A percentile compares a stretch with the other conserved stretches of the same genome.
phyloP scores from a whole-genome alignment of 1,284 basidiomycete species.

The Anthracocystis walkeri region DNA sequence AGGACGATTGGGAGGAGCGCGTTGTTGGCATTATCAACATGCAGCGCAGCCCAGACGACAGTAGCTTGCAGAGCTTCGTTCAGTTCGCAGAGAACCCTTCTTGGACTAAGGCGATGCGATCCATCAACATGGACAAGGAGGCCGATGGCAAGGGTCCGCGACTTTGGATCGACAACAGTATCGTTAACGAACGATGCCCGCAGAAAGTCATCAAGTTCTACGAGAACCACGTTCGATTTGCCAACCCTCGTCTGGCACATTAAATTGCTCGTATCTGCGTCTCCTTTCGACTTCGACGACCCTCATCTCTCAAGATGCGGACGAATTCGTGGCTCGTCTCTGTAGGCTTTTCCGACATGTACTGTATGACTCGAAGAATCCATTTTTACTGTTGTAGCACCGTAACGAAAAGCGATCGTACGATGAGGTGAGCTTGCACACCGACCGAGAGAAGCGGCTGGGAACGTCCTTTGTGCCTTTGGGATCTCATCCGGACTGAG shows the following conservation, averaged over 20 bases:
- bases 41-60: constrained; percentile 32
- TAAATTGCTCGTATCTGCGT: not conserved
- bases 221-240: constrained; percentile 45
- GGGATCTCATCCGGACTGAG: no score
- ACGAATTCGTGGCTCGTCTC: no score
- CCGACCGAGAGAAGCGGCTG: no score
- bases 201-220: constrained; percentile 56
- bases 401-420: no score
- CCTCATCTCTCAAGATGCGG: no score
- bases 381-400: no score
- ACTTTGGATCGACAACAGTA: constrained; percentile 39
- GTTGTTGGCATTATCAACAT: constrained; percentile 41
- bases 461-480: no score
- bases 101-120: constrained; percentile 19
- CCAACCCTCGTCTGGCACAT: constrained; percentile 18
- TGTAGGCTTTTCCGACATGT: no score
- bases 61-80: constrained; percentile 32
- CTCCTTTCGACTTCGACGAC: no score
- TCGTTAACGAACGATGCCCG: constrained; percentile 45
- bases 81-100: constrained; percentile 16
- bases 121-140: constrained; percentile 7
- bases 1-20: constrained; percentile 33
- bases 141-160: constrained; percentile 12
- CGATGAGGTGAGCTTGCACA: no score
- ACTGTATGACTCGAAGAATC: no score